Base-by-base conservation (phyloP, 208 protist genomes). In the Phytomonas francai region DNA sequence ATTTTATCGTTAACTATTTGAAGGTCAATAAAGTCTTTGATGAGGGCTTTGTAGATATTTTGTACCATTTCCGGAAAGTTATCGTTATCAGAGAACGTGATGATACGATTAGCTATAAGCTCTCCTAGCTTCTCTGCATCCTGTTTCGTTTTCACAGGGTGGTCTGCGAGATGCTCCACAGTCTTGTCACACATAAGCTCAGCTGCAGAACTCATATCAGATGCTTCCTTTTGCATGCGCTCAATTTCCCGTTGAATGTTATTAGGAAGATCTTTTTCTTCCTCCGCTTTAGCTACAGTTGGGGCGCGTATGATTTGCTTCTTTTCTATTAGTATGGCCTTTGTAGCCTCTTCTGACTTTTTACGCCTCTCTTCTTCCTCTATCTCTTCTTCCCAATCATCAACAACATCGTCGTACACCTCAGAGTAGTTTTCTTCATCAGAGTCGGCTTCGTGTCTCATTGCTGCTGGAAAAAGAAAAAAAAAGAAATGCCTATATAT, bases 371-470 rank as follows among this genome's bases (percentile, higher is more conserved):
- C 89, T 56, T 84, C 73, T 63, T 80, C 76, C 5, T 68, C 80
- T 8, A 78, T 80, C 73, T 95, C 88, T 19, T 73, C 74, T 72
- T 95, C 85, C 88, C 88, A 95, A 62, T 95, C 88, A 69, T 95
- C 88, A 56, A 79, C 83, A 56, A 79, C 84, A 74, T 95, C 90
- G 59, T 92, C 80, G 72, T 81, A 89, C 65, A 89, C 80, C 49
- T 83, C 79, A 51, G 68, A 29, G 63, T 76, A 65, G 69, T 83
- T 70, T 45, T 85, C 72, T 62, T 80, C 70, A 31, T 64, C 63
- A 59, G 83, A 45, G 54, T 85, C 80, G 73, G 78, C n/a, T 61
- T 83, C 68, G 67, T 81, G 73, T 39, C 83, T 68, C 73, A 82
- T 78, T 29, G 33, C 36, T 8, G 32, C 22, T 30, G 28, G 57